These are phyloP conservation scores for Candida rishiriensis DNA, from an alignment of 805 yeast genomes.

Conservation along the genomic window DNA sequence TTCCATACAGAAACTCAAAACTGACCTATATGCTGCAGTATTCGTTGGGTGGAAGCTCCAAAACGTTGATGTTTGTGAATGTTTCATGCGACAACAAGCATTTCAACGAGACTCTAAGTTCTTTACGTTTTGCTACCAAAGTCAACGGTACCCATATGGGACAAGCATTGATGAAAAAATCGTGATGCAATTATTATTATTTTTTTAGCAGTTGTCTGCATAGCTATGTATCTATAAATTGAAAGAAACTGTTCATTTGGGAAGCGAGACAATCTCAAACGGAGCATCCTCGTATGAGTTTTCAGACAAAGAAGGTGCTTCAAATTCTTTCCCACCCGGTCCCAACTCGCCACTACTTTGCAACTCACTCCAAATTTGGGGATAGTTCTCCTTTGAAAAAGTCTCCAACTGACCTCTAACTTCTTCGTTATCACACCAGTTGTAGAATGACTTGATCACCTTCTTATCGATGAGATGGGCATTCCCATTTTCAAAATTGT, in stretches of 20 bases:
- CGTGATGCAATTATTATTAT: not conserved
- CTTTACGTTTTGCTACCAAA: conserved; percentile 84
- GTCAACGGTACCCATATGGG: conserved; percentile 51
- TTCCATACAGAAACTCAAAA: conserved; percentile 69
- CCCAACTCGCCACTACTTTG: conserved; percentile 27
- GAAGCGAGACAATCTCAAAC: not conserved
- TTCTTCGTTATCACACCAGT: conserved; percentile 37
- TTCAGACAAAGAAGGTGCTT: conserved; percentile 29
- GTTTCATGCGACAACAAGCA: conserved; percentile 64
- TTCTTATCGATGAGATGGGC: conserved; percentile 37
- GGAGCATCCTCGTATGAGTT: conserved; percentile 16
- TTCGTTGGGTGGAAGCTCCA: conserved; percentile 80
- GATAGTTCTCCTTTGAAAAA: conserved; percentile 37
- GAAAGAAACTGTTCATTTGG: not conserved
- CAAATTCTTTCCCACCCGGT: conserved; percentile 19
- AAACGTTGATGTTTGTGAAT: conserved; percentile 91
- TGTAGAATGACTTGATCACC: conserved; percentile 43
- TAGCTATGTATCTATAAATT: not conserved
- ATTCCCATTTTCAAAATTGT: conserved; percentile 43
- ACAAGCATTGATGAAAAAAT: conserved; percentile 1
- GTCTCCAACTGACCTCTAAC: conserved; percentile 32
- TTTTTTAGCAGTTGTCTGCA: not conserved
- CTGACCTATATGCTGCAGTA: conserved; percentile 80
- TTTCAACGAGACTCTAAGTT: conserved; percentile 74
- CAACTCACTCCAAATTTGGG: conserved; percentile 35